Evolutionary conservation across 2,329 filamentous ascomycete species (phyloP).

Genomic region (Elsinoe ampelina): DNA sequence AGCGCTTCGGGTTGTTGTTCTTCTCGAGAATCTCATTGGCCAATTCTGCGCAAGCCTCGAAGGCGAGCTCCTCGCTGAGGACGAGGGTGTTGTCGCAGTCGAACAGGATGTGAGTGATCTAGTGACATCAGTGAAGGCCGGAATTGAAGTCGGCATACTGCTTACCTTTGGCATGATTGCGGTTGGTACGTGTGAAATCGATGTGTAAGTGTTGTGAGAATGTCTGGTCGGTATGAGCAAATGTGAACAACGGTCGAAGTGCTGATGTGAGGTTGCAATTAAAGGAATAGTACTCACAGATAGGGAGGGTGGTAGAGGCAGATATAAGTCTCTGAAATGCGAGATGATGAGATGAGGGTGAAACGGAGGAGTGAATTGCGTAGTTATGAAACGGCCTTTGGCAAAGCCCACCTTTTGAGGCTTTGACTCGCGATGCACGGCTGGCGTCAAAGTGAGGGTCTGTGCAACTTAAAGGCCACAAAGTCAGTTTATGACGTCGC

Average conservation of each 20-base stretch:
- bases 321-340: background rate
- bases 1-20: conserved; percentile 55
- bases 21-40: conserved; percentile 74
- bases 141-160: background rate
- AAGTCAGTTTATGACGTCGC: background rate
- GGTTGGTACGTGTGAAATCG: background rate
- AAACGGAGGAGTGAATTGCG: conserved; percentile 1
- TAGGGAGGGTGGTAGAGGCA: background rate
- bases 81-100: conserved; percentile 82
- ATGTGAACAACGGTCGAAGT: background rate
- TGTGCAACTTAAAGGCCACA: too few species aligned
- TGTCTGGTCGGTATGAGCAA: conserved; percentile 10
- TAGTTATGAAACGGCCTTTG: background rate
- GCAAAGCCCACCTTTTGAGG: background rate
- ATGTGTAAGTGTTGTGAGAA: background rate
- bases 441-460: too few species aligned
- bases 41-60: conserved; percentile 81
- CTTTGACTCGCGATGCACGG: background rate
- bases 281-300: background rate
- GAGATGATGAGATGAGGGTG: conserved; percentile 6
- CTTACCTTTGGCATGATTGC: conserved; percentile 7
- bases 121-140: background rate
- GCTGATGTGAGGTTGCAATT: background rate
- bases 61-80: conserved; percentile 80
- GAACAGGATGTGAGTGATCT: conserved; percentile 43